Base-by-base conservation (phyloP, 192 early-diverging fungal species). In the Paraglomus brasilianum region DNA sequence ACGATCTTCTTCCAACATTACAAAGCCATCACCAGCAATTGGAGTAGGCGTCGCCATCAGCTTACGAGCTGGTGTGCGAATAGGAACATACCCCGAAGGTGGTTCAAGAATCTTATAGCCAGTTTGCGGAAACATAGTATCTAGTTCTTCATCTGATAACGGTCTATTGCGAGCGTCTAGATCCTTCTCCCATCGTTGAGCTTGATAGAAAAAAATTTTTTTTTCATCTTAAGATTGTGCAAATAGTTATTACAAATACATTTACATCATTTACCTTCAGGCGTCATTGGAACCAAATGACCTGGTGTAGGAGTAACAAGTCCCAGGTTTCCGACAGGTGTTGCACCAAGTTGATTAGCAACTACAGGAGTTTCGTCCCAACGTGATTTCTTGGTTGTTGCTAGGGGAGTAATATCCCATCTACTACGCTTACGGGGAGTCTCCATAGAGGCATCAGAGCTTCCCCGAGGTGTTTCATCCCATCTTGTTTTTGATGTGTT, bases 311-410 rank as follows among this genome's bases (percentile, higher is more conserved):
- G 91, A 8, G 94, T 95, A 41, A 89, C 84, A 51, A 95, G 69
- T 1, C 88, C 91, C 69, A 88, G 71, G 58, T 83, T 87, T 4
- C 89, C 94, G 38, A 91, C 86, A 40, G 93, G 90, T n/a, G 93
- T 94, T 4, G 89, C 86, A 24, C 82, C 85, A 79, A 89, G 87
- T 66, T 80, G 75, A 45, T 76, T 75, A 9, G 69, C 61, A 61
- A 82, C 84, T 15, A 91, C 86, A 8, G 95, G 97, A 0, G 97
- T 99, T 71, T 94, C 94, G 71, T 97, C 97, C 97, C 97, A 99
- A 42, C 94, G 81, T 11, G 95, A 97, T 61, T 90, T 86, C 66
- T 95, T 93, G 19, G 69, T 64, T 7, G 79, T 78, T 30, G 82
- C 86, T 0, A 87, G 89, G 3, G 92, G 92, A 10, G 92, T 95